Evolutionary conservation across 495 filamentous ascomycete species (phyloP), one percentile per base, ranked within the genome.

Genomic region (Extremus antarcticus): DNA sequence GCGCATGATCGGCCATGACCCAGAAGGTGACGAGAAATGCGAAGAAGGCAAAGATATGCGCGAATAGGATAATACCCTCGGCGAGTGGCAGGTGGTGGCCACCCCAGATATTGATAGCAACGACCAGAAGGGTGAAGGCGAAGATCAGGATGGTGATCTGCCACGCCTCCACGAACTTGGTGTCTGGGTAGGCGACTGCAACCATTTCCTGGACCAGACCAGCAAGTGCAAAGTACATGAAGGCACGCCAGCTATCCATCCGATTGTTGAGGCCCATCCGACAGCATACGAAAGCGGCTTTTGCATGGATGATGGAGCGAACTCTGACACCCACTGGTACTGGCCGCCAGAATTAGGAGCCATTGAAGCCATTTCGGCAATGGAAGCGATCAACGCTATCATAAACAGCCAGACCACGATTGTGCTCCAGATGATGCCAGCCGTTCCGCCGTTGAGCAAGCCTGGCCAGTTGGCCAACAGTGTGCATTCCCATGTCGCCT

Each of bases 191-290:
- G 47, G 70, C 70, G 22, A 78, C 35, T 3, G 70, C 59, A 45
- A 75, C 66, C 3, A 79, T 63, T 8, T 66, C 71, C 50, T 77
- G 67, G 22, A 78, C 71, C 56, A 74, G 65, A 21, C 67, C 70
- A 1, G 69, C 73, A 4, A 68, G 60, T 77, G 58, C 50, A 64
- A 69, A 10, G 51, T 64, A 22, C 66, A 65, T 21, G 65, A 64
- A 0, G 74, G 62, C n/a, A 65, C 65, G 22, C 60, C 57, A n/a
- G 63, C 59, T 58, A 72, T 71, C 71, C 71, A 70, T 16, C 66
- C 69, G 20, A 68, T 61, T 23, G 65, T 65, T 43, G 61, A 67
- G 23, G 69, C 58, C 71, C 70, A 71, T 51, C 66, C 66, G 49
- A 47, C 50, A 54, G 76, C 54, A 53, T 75, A 78, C 25, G 74